These are phyloP conservation scores for Cladosporium phlei DNA, from an alignment of 2,329 filamentous ascomycete species.

Conservation along the genomic window DNA sequence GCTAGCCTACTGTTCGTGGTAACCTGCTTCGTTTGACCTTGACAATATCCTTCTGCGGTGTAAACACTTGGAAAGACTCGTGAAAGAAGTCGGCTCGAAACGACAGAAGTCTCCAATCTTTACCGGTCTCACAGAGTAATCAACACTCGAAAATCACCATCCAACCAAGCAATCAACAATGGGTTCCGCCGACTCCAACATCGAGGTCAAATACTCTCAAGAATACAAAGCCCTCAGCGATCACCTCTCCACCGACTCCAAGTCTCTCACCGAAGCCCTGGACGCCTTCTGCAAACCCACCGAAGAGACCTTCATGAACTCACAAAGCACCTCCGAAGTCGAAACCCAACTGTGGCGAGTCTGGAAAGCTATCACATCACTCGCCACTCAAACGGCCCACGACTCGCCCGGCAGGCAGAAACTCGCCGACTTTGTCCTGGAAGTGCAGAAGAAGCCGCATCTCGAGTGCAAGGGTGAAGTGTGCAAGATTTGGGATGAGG, in stretches of 20 bases:
- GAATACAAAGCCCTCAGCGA: conserved; percentile 2
- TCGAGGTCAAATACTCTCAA: conserved; percentile 5
- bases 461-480: conserved; percentile 17
- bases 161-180: too few relatives aligned
- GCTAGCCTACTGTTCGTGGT: too few relatives aligned
- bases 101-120: too few relatives aligned
- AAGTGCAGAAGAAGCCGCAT: conserved; percentile 17
- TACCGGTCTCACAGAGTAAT: too few relatives aligned
- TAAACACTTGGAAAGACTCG: too few relatives aligned
- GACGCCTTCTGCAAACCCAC: conserved; percentile 21
- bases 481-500: conserved; percentile 21
- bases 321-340: conserved; percentile 18
- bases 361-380: conserved; percentile 22
- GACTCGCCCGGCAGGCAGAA: conserved; percentile 18
- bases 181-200: conserved; percentile 7
- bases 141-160: too few relatives aligned
- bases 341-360: conserved; percentile 19
- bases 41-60: too few relatives aligned
- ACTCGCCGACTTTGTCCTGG: conserved; percentile 21
- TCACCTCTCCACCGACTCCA: neutral
- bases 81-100: too few relatives aligned
- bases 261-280: neutral
- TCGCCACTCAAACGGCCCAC: conserved; percentile 21
- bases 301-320: conserved; percentile 18
- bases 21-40: too few relatives aligned